Percentiles rank a stretch among this genome's conserved stretches.
phyloP scores from a whole-genome alignment of 805 yeast species.

The Zygoascus ofunaensis region DNA sequence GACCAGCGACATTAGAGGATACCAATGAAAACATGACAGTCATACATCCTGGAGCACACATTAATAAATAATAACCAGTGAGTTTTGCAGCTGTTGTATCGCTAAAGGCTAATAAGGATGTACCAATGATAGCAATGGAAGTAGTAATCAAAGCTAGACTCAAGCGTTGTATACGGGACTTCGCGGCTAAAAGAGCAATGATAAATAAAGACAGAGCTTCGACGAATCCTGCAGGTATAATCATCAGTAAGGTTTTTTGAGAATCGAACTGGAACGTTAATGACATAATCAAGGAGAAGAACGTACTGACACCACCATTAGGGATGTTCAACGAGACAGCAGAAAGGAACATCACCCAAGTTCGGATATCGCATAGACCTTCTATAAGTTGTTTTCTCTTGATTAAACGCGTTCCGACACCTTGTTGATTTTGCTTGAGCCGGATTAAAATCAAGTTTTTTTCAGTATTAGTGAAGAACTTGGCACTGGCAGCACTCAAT shows the following conservation, averaged over 20 bases:
- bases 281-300: slow-evolving; percentile 17
- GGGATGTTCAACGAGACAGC: slow-evolving; percentile 34
- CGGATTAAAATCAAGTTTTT: slow-evolving; percentile 31
- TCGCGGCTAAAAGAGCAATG: slow-evolving; percentile 7
- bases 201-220: slow-evolving; percentile 8
- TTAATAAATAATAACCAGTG: slow-evolving; percentile 11
- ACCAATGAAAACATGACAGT: slow-evolving; percentile 17
- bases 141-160: slow-evolving; percentile 38
- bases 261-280: slow-evolving; percentile 9
- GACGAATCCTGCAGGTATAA: slow-evolving; percentile 9
- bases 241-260: slow-evolving; percentile 10
- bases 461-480: slow-evolving; percentile 16
- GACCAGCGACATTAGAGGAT: slow-evolving; percentile 55
- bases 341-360: slow-evolving; percentile 25
- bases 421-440: slow-evolving; percentile 36
- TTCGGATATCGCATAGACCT: slow-evolving; percentile 35
- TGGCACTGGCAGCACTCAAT: slow-evolving; percentile 31
- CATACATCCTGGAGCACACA: slow-evolving; percentile 8
- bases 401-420: slow-evolving; percentile 34
- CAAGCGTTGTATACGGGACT: slow-evolving; percentile 25
- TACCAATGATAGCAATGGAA: slow-evolving; percentile 24
- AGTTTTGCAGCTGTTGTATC: slow-evolving; percentile 8
- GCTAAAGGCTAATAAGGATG: slow-evolving; percentile 11
- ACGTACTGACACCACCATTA: slow-evolving; percentile 42
- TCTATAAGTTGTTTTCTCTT: slow-evolving; percentile 38